Evolutionary conservation across 148 eudicot species (phyloP).

Genomic region (Drosera capensis): DNA sequence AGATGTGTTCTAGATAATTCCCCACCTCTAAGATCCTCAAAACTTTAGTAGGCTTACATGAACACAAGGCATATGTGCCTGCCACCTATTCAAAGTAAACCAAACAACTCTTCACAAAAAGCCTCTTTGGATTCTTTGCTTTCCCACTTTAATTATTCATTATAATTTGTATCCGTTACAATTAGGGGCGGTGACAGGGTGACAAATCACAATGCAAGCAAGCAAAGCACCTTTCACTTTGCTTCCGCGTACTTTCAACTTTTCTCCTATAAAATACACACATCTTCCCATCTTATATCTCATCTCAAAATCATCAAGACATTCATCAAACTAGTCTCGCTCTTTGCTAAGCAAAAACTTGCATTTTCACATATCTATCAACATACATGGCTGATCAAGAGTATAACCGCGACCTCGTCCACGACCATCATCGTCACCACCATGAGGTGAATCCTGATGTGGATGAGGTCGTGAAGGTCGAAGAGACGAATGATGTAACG

Average conservation of each 20-base stretch:
- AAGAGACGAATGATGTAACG: slow-evolving; percentile 7
- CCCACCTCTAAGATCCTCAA: too few relatives aligned
- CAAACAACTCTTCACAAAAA: background rate
- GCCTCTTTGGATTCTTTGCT: background rate
- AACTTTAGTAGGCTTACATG: too few relatives aligned
- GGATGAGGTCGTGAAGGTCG: slow-evolving; percentile 7
- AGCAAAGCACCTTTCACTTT: too few relatives aligned
- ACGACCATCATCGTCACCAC: slow-evolving; percentile 4
- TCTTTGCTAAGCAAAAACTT: background rate
- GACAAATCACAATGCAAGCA: background rate
- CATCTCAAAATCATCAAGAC: background rate
- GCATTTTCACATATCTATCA: background rate
- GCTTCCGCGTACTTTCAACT: too few relatives aligned
- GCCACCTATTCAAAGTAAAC: too few relatives aligned
- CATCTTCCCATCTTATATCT: too few relatives aligned
- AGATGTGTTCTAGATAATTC: too few relatives aligned
- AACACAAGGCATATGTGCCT: too few relatives aligned
- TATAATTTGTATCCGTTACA: background rate
- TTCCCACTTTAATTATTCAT: background rate
- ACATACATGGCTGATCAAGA: slow-evolving; percentile 35
- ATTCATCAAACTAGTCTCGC: background rate
- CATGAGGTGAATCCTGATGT: too few relatives aligned
- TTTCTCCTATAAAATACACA: too few relatives aligned
- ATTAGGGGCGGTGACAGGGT: background rate
- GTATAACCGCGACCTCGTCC: too few relatives aligned